Base-by-base conservation (phyloP, 306 rosid genomes). In the Glycine latifolia region DNA sequence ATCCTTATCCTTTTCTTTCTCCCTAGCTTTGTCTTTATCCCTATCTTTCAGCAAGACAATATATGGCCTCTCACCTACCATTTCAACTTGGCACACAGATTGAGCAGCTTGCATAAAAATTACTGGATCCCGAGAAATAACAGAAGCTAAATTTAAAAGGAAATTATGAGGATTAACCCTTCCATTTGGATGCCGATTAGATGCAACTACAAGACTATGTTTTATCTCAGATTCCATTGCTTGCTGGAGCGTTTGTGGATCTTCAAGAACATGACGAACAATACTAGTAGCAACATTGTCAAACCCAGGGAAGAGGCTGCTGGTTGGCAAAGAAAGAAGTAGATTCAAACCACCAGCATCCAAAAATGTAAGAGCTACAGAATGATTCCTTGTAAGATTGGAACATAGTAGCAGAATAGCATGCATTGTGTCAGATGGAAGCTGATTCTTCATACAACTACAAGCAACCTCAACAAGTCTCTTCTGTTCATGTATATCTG, bases 231-330 rank as follows among this genome's bases (percentile, higher is more conserved):
- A 92, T 81, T 96, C 98, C 99, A 96, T 96, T 79, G 99, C 99
- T 85, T 94, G 99, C 92, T 92, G 99, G 63, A 96, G 99, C 7
- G 99, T 96, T 82, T 92, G 99, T n/a, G 99, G 98, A 90, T 96
- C 99, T 84, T 94, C 99, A 86, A 96, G 97, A 80, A 94, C 93
- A 80, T 96, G 98, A 77, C 98, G 98, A 54, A 92, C 89, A 50
- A 96, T 96, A 73, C 94, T 88, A 31, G 98, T 95, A 78, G 99
- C 99, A 84, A 94, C 88, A 87, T 90, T 94, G 81, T 96, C 99
- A 85, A 91, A 96, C 86, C 99, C 99, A 35, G 97, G 93, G 87
- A 96, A 96, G 47, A 96, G 97, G 89, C 98, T 89, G 80, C 88
- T 88, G 12, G 98, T 96, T 71, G 98, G 99, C 95, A 96, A 88